Percentiles rank a stretch among this genome's conserved stretches.
Evolutionary conservation across 371 early-diverging fungal genomes (phyloP).

Genomic region (Furculomyces boomerangus): DNA sequence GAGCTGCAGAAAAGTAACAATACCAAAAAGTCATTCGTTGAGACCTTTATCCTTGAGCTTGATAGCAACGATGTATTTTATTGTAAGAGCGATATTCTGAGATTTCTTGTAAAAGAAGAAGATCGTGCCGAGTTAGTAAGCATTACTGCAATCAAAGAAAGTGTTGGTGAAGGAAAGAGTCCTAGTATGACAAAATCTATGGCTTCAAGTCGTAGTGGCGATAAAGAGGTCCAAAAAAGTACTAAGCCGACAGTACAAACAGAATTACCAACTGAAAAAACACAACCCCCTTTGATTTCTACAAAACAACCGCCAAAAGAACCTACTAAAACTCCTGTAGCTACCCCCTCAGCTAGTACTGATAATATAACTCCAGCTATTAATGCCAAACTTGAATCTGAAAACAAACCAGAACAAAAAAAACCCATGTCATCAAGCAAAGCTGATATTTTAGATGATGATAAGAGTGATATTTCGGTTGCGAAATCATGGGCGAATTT

Average conservation of each 20-base stretch:
- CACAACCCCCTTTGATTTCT: constrained; percentile 3
- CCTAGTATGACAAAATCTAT: constrained; percentile 9
- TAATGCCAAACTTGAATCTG: no score
- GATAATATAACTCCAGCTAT: no score
- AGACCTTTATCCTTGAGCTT: constrained; percentile 88
- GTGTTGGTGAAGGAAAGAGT: no score
- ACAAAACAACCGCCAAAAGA: no score
- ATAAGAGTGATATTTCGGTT: no score
- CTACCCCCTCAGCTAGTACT: no score
- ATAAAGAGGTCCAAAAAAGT: background rate
- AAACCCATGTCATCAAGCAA: no score
- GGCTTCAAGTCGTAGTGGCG: constrained; percentile 5
- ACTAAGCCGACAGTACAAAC: constrained; percentile 3
- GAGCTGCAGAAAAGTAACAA: constrained; percentile 71
- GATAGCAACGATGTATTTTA: constrained; percentile 81
- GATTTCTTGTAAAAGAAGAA: constrained; percentile 66
- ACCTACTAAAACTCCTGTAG: no score
- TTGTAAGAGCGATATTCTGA: constrained; percentile 87
- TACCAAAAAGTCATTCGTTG: constrained; percentile 68
- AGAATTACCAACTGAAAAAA: background rate
- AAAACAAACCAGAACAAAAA: no score
- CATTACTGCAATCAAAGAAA: constrained; percentile 18
- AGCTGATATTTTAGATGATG: no score
- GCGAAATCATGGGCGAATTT: constrained; percentile 42
- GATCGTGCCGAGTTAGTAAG: constrained; percentile 28